phyloP scores from a whole-genome alignment of 108 stramenopile genomes.

The Nitzschia sp. region DNA sequence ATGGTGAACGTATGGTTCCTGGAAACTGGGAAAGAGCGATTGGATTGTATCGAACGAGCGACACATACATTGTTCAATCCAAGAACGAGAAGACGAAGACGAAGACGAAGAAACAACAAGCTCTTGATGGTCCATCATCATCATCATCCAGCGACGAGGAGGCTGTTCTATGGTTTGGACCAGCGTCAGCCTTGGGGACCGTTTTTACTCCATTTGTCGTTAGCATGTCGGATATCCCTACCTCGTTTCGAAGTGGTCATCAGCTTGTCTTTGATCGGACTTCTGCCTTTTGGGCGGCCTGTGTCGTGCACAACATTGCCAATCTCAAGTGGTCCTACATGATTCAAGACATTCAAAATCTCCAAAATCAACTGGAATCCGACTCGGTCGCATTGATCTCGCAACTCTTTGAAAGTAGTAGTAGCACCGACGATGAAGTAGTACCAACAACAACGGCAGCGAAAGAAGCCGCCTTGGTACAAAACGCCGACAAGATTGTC shows the following conservation, averaged over 20 bases:
- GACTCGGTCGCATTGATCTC: slow-evolving; percentile 22
- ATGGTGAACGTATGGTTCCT: slow-evolving; percentile 18
- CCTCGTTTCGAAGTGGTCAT: slow-evolving; percentile 43
- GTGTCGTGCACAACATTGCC: slow-evolving; percentile 41
- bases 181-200: slow-evolving; percentile 37
- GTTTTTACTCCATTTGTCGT: slow-evolving; percentile 51
- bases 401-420: neutral
- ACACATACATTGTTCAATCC: slow-evolving; percentile 55
- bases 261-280: slow-evolving; percentile 31
- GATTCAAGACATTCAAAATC: slow-evolving; percentile 32
- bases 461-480: slow-evolving; percentile 13
- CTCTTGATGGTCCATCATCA: slow-evolving; percentile 4
- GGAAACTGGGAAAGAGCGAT: slow-evolving; percentile 66
- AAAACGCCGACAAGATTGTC: slow-evolving; percentile 33
- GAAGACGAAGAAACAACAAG: neutral
- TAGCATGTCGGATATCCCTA: slow-evolving; percentile 33
- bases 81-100: neutral
- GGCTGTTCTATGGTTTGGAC: slow-evolving; percentile 53
- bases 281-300: slow-evolving; percentile 52
- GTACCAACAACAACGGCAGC: neutral
- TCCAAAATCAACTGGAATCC: slow-evolving; percentile 33
- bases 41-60: slow-evolving; percentile 54
- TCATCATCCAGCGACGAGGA: neutral
- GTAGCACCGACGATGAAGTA: neutral
- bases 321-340: slow-evolving; percentile 52